Conservation (phyloP, 306 rosid species). For the Amphicarpaea edgeworthii region DNA sequence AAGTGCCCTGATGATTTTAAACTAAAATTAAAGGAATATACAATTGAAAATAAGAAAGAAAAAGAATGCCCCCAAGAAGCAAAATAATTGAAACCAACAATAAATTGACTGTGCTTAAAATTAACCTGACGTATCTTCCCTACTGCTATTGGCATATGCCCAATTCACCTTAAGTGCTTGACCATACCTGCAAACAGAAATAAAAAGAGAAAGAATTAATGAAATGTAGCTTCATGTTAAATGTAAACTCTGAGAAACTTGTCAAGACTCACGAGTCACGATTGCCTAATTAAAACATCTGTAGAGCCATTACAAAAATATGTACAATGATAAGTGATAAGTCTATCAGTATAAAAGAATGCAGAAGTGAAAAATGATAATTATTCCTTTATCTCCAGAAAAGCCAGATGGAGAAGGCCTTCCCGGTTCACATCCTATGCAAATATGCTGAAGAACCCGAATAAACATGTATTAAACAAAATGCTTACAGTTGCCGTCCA, state of each 20-base stretch:
- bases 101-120: constrained; percentile 39
- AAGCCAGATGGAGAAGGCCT: constrained; percentile 25
- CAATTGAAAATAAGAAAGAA: constrained; percentile 45
- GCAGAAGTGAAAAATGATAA: constrained; percentile 25
- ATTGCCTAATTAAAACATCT: constrained; percentile 17
- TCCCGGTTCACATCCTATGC: constrained; percentile 31
- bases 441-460: constrained; percentile 39
- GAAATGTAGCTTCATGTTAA: constrained; percentile 21
- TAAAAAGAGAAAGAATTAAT: constrained; percentile 7
- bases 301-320: constrained; percentile 2
- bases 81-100: constrained; percentile 41
- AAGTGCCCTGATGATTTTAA: constrained; percentile 72
- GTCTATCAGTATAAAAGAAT: not conserved
- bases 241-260: not conserved
- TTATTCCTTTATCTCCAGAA: constrained; percentile 32
- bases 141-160: constrained; percentile 68
- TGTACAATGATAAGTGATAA: constrained; percentile 30
- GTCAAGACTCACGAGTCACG: not conserved
- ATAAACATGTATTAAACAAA: constrained; percentile 12
- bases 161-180: constrained; percentile 73
- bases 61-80: constrained; percentile 49
- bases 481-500: constrained; percentile 70
- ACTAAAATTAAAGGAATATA: constrained; percentile 56
- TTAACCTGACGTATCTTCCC: constrained; percentile 74
- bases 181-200: constrained; percentile 58